Evolutionary conservation across 2,329 filamentous ascomycete genomes (phyloP), one percentile per base, ranked within the genome.

Genomic region (Keithomyces neogunnii): DNA sequence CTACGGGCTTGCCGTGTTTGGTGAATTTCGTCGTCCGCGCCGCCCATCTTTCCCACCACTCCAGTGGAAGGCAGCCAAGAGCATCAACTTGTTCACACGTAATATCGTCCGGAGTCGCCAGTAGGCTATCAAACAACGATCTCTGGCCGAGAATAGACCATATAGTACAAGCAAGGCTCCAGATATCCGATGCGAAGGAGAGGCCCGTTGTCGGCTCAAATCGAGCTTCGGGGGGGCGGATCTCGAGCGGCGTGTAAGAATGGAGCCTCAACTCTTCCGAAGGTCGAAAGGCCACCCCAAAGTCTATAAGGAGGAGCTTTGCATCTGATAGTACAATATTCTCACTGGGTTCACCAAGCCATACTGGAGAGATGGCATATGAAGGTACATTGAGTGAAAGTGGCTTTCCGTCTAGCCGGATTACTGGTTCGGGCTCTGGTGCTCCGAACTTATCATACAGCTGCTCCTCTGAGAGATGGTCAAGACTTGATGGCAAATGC

Each of bases 131-230:
- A 47, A 47, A 47, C 45, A 47, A 38, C 45, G 31, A 47, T 38
- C 45, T 47, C 45, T 47, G 45, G 45, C 45, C 45, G 45, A 47
- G 6, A 47, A 47, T 47, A 47, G 45, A 31, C 45, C 33, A 47
- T 47, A 47, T 47, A 38, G 13, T 47, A 32, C 45, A 47, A 47
- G 45, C 45, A 19, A 47, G 45, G 45, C 45, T 47, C 32, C 33
- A 47, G 45, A 47, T 47, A 47, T 47, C 45, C 32, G 45, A 47
- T n/a, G 45, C 45, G 45, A 47, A 47, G 45, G 45, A 47, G 33
- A 47, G 45, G n/a, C 31, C 31, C 33, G 45, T 47, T 47, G 45
- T 47, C 33, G 45, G 45, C 45, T 47, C 45, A 47, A 47, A 38
- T 44, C 45, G 33, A 47, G 45, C 45, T 47, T 47, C 33, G n/a